Evolutionary conservation across 148 eudicot species (phyloP).

Genomic region (Fagopyrum esculentum): DNA sequence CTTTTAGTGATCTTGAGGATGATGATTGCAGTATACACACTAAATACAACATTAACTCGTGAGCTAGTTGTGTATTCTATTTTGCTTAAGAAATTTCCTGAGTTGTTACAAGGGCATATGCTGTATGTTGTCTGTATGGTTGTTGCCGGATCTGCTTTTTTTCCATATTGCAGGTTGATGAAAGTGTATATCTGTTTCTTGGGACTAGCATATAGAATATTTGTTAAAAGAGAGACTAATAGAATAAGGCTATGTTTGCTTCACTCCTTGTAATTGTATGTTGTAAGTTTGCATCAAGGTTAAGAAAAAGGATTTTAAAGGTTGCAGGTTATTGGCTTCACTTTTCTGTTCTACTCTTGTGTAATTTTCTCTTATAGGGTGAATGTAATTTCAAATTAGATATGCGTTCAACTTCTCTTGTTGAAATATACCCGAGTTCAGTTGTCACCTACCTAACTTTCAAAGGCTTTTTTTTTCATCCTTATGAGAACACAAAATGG

Average conservation of each 20-base stretch:
- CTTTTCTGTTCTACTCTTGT: background rate
- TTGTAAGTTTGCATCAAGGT: background rate
- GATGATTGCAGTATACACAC: slow-evolving; percentile 63
- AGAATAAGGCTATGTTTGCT: background rate
- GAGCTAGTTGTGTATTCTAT: background rate
- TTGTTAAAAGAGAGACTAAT: slow-evolving; percentile 7
- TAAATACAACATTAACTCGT: slow-evolving; percentile 29
- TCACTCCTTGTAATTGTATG: background rate
- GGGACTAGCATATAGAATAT: background rate
- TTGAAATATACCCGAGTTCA: no score
- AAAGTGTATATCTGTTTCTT: background rate
- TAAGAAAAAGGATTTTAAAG: background rate
- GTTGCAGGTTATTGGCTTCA: background rate
- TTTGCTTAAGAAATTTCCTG: slow-evolving; percentile 1
- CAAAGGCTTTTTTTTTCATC: no score
- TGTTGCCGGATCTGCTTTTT: background rate
- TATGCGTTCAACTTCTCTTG: no score
- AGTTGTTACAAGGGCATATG: background rate
- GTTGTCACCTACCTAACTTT: no score
- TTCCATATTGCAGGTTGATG: slow-evolving; percentile 6
- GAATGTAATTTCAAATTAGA: no score
- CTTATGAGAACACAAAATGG: no score
- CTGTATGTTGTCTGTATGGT: background rate
- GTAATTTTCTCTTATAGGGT: background rate
- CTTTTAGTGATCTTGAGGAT: slow-evolving; percentile 93